Base-by-base conservation (phyloP, 192 early-diverging fungal genomes). In the Entomortierella parvispora region DNA sequence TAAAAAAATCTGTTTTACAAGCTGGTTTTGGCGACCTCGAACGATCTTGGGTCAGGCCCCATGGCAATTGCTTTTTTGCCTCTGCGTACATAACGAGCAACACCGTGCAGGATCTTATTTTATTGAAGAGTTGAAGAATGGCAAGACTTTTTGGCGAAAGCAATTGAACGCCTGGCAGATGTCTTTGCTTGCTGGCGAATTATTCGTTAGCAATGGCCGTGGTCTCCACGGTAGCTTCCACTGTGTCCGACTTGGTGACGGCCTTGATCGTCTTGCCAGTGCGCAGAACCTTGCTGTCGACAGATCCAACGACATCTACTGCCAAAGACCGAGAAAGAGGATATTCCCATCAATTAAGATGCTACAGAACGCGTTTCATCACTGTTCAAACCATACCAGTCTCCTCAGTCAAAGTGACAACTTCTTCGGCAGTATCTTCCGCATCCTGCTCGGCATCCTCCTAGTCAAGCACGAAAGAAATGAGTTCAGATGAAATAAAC, bases 261-360 rank as follows among this genome's bases (percentile, higher is more conserved):
- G 29, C 23, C 48, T 74, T 58, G 20, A 75, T 53, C 29, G 60
- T 64, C 58, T 68, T 76, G 46, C 72, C 72, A 23, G 72, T 76
- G 25, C 72, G 44, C 48, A 76, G 33, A 52, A 76, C 65, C 52
- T 76, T 76, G 52, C 32, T 61, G 25, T 76, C 64, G 17, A 47
- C 45, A 5, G 68, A 20, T 10, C 42, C 59, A 32, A 40, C 72
- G 18, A 50, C 64, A 32, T 56, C 49, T 4, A 44, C 58, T 17
- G 50, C 71, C 67, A 51, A 7, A 33, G 22, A n/a, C 10, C 26
- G 33, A 18, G 18, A 54, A 7, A 22, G 26, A 11, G 9, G 25
- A 28, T 25, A 12, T 40, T 57, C 5, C 40, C 25, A 40, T 11
- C 12, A 14, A 42, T 43, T 12, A 12, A 33, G 55, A 8, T 59